Base-by-base conservation (phyloP, 1,139 yeast species). In the Pichia sp. region DNA sequence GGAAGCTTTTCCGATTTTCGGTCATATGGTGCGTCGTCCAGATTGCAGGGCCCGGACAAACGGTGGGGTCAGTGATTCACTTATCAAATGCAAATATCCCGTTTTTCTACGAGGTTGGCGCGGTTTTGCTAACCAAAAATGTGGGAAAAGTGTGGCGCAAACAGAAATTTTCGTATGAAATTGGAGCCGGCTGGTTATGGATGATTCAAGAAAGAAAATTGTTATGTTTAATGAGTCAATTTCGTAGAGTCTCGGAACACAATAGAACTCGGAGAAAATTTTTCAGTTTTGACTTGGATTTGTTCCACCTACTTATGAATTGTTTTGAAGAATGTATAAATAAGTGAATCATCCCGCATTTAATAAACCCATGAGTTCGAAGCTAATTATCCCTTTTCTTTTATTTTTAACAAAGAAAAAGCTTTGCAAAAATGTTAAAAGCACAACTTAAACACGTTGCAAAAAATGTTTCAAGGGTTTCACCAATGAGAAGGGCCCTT, bases 381-480 rank as follows among this genome's bases (percentile, higher is more conserved):
- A 16, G 23, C 2, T 16, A 2, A 16, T 2, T 16, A 16, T 16
- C 23, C 23, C 23, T 16, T 16, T 16, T 16, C 2, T 16, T 16
- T 16, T 16, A 16, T 16, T 16, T 16, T 16, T 16, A 16, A 16
- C 23, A 16, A 16, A 16, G 23, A 16, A 16, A 16, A 16, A 16
- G 23, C 23, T 2, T 16, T 2, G 10, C 33, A 31, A 31, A 31
- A 40, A 48, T 48, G 51, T 39, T 48, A 34, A 46, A 39, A 40
- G 27, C 46, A 29, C 51, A 48, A 37, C 33, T 48, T 2, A 48
- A 38, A 41, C 39, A 33, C 44, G 41, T 39, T 33, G 11, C 34
- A 3, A 45, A 35, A 33, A 44, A 44, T 33, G 46, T 45, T 27
- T 5, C 38, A 8, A 47, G 41, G 32, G 27, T 32, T 27, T 29